Evolutionary conservation across 768 basidiomycete genomes (phyloP).

Genomic region (Leccinellum albellum): DNA sequence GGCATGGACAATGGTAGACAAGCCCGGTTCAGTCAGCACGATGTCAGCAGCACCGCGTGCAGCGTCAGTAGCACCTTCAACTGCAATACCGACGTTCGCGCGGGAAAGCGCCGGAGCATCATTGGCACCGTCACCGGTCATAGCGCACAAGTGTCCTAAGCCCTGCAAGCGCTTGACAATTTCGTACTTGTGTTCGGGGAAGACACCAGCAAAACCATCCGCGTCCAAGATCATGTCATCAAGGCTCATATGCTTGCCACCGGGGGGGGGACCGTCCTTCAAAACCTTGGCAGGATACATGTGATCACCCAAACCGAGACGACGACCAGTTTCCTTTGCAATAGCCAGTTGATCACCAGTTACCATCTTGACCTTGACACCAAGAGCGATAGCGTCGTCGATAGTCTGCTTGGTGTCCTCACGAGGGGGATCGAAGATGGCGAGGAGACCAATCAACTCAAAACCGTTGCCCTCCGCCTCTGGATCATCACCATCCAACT

Average conservation of each 20-base stretch:
- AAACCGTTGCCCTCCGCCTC: slow-evolving; percentile 95
- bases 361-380: slow-evolving; percentile 99
- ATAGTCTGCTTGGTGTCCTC: slow-evolving; percentile 99
- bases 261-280: slow-evolving; percentile 91
- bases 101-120: slow-evolving; percentile 97
- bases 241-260: slow-evolving; percentile 75
- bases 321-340: slow-evolving; percentile 97
- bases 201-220: slow-evolving; percentile 98
- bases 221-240: slow-evolving; percentile 99
- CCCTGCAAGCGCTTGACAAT: slow-evolving; percentile 98
- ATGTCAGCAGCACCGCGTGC: slow-evolving; percentile 99
- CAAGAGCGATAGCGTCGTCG: slow-evolving; percentile 92
- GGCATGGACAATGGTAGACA: slow-evolving; percentile 98
- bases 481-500: slow-evolving; percentile 75
- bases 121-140: slow-evolving; percentile 99
- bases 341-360: slow-evolving; percentile 99
- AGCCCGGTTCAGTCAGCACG: slow-evolving; percentile 95
- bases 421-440: slow-evolving; percentile 97
- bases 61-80: slow-evolving; percentile 98
- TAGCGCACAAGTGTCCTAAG: slow-evolving; percentile 93
- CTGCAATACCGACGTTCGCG: slow-evolving; percentile 99
- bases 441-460: slow-evolving; percentile 93
- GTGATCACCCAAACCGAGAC: slow-evolving; percentile 96
- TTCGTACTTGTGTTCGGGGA: slow-evolving; percentile 99
- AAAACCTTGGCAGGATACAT: slow-evolving; percentile 99